Evolutionary conservation across 2,329 filamentous ascomycete genomes (phyloP).

Genomic region (Hymenoscyphus occultus): DNA sequence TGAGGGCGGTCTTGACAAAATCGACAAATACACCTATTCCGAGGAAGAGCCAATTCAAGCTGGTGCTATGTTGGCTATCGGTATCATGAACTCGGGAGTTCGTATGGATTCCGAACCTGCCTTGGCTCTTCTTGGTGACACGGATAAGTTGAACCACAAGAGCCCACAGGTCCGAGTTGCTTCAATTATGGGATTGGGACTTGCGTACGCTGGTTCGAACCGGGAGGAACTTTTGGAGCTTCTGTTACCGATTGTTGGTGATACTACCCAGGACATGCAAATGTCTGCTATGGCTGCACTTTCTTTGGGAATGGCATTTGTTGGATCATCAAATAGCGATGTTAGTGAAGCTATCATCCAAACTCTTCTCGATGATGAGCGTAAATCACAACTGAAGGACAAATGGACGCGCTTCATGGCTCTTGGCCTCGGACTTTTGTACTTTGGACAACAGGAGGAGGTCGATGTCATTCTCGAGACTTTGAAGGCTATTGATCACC

Average conservation of each 20-base stretch:
- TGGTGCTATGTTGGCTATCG: constrained; percentile 87
- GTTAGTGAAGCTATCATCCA: constrained; percentile 90
- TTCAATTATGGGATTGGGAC: constrained; percentile 91
- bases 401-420: constrained; percentile 99
- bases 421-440: constrained; percentile 86
- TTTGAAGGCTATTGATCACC: constrained; percentile 93
- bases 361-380: constrained; percentile 89
- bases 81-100: constrained; percentile 93
- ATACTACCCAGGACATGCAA: constrained; percentile 86
- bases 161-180: constrained; percentile 75
- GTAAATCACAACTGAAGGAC: constrained; percentile 85
- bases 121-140: constrained; percentile 77
- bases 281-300: constrained; percentile 94
- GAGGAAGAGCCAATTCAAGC: constrained; percentile 82
- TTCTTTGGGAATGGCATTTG: constrained; percentile 84
- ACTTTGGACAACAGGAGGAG: constrained; percentile 95
- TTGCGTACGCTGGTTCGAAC: constrained; percentile 92
- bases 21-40: constrained; percentile 90
- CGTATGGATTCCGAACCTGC: constrained; percentile 86
- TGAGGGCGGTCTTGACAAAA: constrained; percentile 85
- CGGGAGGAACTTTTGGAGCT: constrained; percentile 83
- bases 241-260: constrained; percentile 81
- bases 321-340: constrained; percentile 87
- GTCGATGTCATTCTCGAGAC: constrained; percentile 98
- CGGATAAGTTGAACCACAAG: constrained; percentile 75